A percentile compares a stretch with the other conserved stretches of the same genome.
Evolutionary conservation across 2,329 filamentous ascomycete species (phyloP).

Genomic region (Nothopassalora personata): DNA sequence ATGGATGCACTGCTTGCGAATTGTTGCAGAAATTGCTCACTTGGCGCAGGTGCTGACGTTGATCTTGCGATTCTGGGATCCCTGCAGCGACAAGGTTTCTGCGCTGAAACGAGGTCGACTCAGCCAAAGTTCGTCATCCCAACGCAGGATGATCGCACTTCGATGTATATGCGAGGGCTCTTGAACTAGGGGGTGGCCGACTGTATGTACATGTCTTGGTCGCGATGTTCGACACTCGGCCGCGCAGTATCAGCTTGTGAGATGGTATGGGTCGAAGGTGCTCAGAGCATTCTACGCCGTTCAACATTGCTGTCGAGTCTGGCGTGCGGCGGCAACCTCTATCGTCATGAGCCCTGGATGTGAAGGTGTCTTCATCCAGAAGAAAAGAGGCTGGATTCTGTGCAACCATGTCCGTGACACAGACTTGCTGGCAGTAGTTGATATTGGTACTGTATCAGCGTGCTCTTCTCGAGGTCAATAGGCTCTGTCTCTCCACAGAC

Average conservation of each 20-base stretch:
- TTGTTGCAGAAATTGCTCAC: neutral
- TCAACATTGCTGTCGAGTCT: no score
- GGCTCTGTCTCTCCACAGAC: slow-evolving; percentile 12
- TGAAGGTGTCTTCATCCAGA: neutral
- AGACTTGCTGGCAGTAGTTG: neutral
- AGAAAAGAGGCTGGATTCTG: neutral
- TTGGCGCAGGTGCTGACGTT: neutral
- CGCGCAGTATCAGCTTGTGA: no score
- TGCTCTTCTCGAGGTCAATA: slow-evolving; percentile 1
- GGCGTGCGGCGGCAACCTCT: no score
- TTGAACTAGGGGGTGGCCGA: no score
- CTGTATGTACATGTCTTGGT: no score
- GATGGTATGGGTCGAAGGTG: no score
- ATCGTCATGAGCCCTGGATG: no score
- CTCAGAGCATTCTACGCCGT: no score
- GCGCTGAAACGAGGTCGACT: neutral
- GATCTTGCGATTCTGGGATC: neutral
- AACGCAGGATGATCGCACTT: neutral
- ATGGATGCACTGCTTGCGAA: neutral
- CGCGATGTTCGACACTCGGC: no score
- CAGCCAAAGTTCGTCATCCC: neutral
- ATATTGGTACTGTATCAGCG: neutral
- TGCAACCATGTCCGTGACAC: neutral
- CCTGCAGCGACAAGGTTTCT: neutral
- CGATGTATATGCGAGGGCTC: no score